Evolutionary conservation across 2,329 filamentous ascomycete species (phyloP), one percentile per base, ranked within the genome.

Genomic region (Aspergillus novofumigatus): DNA sequence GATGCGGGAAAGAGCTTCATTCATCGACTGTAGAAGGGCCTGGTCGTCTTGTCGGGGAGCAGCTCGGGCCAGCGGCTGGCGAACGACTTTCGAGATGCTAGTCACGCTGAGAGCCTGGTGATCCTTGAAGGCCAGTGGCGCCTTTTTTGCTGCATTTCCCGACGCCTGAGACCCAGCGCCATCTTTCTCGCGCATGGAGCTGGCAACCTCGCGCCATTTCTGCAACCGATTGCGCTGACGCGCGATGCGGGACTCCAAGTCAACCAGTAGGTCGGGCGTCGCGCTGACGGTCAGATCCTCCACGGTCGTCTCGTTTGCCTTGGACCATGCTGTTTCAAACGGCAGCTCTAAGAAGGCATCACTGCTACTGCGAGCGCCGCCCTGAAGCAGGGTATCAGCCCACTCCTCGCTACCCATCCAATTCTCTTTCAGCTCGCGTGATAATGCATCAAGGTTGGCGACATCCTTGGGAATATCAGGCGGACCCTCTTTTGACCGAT

Each of bases 391-490:
- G 2, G 84, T 80, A 50, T 90, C 83, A 65, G 90, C 81, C 87
- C 91, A 93, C 55, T 84, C 82, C 58, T 87, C 83, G 66, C 87
- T 85, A 1, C 91, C 92, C 14, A 89, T 80, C 92, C 92, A 96
- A 63, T 91, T 90, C 2, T 82, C 80, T 45, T 82, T 83, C 64
- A 86, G 81, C 56, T 91, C 68, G n/a, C 66, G 64, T 63, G 71
- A 58, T 25, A 73, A 50, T 9, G 20, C 55, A 10, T 70, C 75
- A 3, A 68, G 54, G 42, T 83, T 77, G 0, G 72, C 63, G 48
- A 75, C 78, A 3, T 75, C 70, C 42, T 79, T 74, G 54, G 55
- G 51, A 3, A 61, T 50, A 45, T 44, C 62, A 54, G 56, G 64
- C 20, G 45, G 49, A 51, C 54, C 67, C 11, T 67, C 63, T 23